Evolutionary conservation across 768 basidiomycete species (phyloP).

Genomic region (Leccinum subtestaceum): DNA sequence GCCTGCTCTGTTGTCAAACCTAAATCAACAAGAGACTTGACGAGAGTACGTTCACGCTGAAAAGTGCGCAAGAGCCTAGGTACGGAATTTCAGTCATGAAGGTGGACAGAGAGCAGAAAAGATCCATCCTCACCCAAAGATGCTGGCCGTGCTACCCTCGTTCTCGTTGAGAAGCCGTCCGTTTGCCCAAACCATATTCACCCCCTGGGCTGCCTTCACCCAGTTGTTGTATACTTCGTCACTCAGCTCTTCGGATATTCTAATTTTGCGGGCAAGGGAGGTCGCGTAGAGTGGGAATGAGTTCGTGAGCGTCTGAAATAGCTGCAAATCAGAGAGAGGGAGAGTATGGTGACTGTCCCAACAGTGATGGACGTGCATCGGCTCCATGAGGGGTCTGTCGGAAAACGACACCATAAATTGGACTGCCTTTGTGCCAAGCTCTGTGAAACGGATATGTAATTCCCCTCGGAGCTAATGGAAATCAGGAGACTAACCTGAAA

Average conservation of each 20-base stretch:
- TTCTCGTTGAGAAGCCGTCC: conserved; percentile 59
- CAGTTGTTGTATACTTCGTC: conserved; percentile 60
- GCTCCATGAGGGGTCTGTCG: conserved; percentile 43
- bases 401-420: conserved; percentile 70
- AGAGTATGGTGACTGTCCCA: conserved; percentile 12
- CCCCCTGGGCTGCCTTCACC: conserved; percentile 46
- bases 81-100: conserved; percentile 4
- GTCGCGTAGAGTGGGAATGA: conserved; percentile 88
- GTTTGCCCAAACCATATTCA: conserved; percentile 76
- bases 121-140: conserved; percentile 49
- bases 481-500: conserved; percentile 41
- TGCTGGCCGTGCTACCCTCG: conserved; percentile 55
- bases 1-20: conserved; percentile 66
- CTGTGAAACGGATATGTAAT: conserved; percentile 28
- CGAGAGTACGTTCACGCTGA: conserved; percentile 64
- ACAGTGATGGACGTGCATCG: conserved; percentile 15
- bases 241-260: conserved; percentile 45
- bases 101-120: neutral
- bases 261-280: conserved; percentile 67
- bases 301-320: conserved; percentile 68
- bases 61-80: conserved; percentile 64
- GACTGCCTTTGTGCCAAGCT: conserved; percentile 68
- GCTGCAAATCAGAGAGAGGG: conserved; percentile 13
- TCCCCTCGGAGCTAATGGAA: neutral
- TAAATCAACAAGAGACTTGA: conserved; percentile 56